A percentile compares a stretch with the other conserved stretches of the same genome.
These are phyloP conservation scores for Scedosporium aurantiacum DNA, from an alignment of 2,329 filamentous ascomycete species.

Conservation along the genomic window DNA sequence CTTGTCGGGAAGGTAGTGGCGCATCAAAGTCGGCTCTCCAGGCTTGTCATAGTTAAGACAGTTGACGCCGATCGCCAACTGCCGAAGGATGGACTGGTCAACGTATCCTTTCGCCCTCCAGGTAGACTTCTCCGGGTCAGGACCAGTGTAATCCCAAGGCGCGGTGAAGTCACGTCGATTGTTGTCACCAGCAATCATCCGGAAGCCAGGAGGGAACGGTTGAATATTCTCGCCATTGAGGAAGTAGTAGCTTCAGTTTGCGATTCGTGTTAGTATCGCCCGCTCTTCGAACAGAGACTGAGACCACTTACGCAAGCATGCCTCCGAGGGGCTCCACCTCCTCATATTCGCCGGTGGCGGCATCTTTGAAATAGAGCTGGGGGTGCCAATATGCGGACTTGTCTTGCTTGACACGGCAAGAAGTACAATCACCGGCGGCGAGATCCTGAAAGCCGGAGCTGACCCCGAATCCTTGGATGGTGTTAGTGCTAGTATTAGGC, in stretches of 20 bases:
- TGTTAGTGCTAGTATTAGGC: neutral
- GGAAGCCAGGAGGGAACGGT: conserved; percentile 67
- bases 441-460: conserved; percentile 48
- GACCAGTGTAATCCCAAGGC: conserved; percentile 53
- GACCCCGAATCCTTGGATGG: conserved; percentile 48
- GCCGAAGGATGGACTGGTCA: conserved; percentile 54
- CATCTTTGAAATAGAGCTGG: conserved; percentile 63
- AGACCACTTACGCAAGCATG: conserved; percentile 64
- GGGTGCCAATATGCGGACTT: conserved; percentile 86
- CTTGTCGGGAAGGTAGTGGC: conserved; percentile 75
- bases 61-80: conserved; percentile 89
- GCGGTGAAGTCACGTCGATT: conserved; percentile 57
- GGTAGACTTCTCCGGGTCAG: conserved; percentile 53
- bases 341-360: conserved; percentile 50
- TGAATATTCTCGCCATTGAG: conserved; percentile 53
- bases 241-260: conserved; percentile 63
- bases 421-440: conserved; percentile 57
- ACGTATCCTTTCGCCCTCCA: conserved; percentile 58
- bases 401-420: conserved; percentile 69
- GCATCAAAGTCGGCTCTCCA: conserved; percentile 65
- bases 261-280: neutral
- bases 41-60: conserved; percentile 67
- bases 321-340: conserved; percentile 67
- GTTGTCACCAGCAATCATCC: conserved; percentile 70
- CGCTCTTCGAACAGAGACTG: neutral